Evolutionary conservation across 2,329 filamentous ascomycete genomes (phyloP), one percentile per base, ranked within the genome.

Genomic region (Coniochaeta sp.): DNA sequence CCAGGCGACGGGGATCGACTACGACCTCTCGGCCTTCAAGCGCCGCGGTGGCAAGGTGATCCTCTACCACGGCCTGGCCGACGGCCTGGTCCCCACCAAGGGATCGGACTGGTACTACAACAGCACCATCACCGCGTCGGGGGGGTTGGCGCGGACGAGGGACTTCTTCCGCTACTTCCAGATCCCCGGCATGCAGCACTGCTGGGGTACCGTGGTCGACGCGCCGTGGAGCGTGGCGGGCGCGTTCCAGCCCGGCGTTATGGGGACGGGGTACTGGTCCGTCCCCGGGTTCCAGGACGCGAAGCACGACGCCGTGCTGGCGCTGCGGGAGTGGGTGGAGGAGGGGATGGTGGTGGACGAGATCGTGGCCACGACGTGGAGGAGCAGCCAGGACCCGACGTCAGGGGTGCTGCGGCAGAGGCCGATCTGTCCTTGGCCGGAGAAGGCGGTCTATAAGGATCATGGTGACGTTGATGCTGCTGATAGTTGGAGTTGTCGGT

Each of bases 101-200:
- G 68, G 68, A 1, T 71, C 72, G 8, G 62, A 68, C 14, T 61
- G 70, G 30, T 77, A 74, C 63, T 73, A 72, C 55, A 44, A 57
- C n/a, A n/a, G 6, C 55, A 44, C 55, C 24, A 59, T 58, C 70
- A 36, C 66, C 65, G 17, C 72, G 73, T 14, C 44, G 12, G 0
- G 61, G 2, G n/a, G 60, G 38, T 12, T 58, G 44, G 61, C 6
- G 60, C 62, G 14, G 61, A 64, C 9, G 44, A 77, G 75, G 1
- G 76, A 79, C 17, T 81, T 81, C 66, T 85, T 81, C 68, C 67
- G 74, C 1, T 73, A 81, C 63, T 83, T 83, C 66, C 67, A 72
- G 4, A 74, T 83, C 6, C 79, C 80, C 1, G 81, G 81, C 1
- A 77, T 83, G 71, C 72, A 69, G 4, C 81, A 84, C 64, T 85